Evolutionary conservation across 805 yeast genomes (phyloP).

Genomic region (Myxozyma melibiosi): DNA sequence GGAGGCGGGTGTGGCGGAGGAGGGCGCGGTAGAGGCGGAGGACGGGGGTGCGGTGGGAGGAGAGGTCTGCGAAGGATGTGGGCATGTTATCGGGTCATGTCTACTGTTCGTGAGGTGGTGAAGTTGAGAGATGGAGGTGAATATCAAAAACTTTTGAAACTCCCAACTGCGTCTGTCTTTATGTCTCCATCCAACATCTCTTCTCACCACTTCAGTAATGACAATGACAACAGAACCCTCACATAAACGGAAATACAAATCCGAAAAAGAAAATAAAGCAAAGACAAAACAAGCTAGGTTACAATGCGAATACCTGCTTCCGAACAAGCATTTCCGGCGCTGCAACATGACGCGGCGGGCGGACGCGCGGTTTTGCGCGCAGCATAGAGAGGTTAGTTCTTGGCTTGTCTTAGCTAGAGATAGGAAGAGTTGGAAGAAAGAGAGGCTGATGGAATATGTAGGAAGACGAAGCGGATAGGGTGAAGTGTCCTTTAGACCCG

Average conservation of each 20-base stretch:
- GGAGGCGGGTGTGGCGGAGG: conserved; percentile 13
- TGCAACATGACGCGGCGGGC: conserved; percentile 65
- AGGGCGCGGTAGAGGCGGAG: conserved; percentile 20
- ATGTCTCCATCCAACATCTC: no score
- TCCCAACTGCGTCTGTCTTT: no score
- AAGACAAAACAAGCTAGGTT: conserved; percentile 6
- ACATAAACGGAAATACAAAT: not conserved
- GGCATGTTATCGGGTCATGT: not conserved
- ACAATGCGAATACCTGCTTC: conserved; percentile 51
- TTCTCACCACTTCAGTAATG: no score
- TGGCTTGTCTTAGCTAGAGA: no score
- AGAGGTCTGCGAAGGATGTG: not conserved
- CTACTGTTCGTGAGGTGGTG: not conserved
- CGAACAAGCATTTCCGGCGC: conserved; percentile 51
- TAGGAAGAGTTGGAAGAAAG: not conserved
- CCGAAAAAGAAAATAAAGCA: not conserved
- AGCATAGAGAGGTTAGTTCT: conserved; percentile 49
- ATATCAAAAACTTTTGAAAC: not conserved
- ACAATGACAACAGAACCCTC: no score
- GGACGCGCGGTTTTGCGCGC: conserved; percentile 59
- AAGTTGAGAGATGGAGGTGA: not conserved
- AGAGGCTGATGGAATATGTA: no score
- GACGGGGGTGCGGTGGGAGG: conserved; percentile 16
- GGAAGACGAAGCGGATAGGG: not conserved
- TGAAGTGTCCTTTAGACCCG: conserved; percentile 27